Base-by-base conservation (phyloP, 164 flowering plant genomes). In the Umbellularia californica region DNA sequence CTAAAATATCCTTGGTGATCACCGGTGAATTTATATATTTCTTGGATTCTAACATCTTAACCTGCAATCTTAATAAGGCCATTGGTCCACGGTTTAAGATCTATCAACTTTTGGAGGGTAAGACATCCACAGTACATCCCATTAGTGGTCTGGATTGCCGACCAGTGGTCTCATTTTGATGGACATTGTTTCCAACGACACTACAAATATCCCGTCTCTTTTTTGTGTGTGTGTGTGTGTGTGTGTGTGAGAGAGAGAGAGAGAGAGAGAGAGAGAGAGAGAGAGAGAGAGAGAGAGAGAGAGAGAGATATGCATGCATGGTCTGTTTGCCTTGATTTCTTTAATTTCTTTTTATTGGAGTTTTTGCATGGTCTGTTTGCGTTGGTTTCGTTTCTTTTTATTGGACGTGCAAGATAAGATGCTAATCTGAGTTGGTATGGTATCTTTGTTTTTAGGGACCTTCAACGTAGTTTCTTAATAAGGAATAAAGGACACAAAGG, bases 381-480 rank as follows among this genome's bases (percentile, higher is more conserved):
- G 24, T 13, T 30, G 63, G 28, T 82, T 55, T 55, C n/a, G 19
- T 55, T 55, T 41, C 74, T 51, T 64, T 75, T 79, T 74, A 71
- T 77, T 74, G 83, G 81, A 87, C 83, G 85, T 84, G 87, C 84
- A 82, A 81, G 87, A 79, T 73, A 79, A 81, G 77, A 76, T 35
- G 58, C 33, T 19, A 14, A 7, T 13, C 6, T 51, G 50, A 23
- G 24, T 74, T 27, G 70, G 64, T 66, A 65, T 30, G 24, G 64
- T 67, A 65, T 30, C 27, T 74, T 70, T 51, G 77, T 76, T 80
- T 52, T 76, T 63, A 77, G 75, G 81, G 86, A 85, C 63, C 77
- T 86, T 88, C 91, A 78, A 76, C 24, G 88, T 77, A 83, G 87
- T 85, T 86, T 84, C 90, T 82, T 13, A n/a, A 69, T 13, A 19